Evolutionary conservation across 1,284 basidiomycete species (phyloP).

Genomic region (Tilletiopsis washingtonensis): DNA sequence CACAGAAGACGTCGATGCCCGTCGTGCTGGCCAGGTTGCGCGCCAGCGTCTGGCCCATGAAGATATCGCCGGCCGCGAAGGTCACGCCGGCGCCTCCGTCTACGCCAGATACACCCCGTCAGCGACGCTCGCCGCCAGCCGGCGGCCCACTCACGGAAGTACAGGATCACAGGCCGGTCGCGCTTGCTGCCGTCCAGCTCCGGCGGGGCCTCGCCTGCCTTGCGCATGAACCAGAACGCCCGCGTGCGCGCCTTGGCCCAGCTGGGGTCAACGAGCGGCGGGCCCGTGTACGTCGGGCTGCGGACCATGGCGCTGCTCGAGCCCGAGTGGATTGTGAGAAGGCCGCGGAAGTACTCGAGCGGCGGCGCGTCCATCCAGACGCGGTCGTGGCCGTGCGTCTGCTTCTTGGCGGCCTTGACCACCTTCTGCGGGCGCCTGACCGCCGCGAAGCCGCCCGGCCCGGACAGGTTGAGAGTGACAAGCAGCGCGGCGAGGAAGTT

Average conservation of each 20-base stretch:
- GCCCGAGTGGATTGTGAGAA: conserved; percentile 30
- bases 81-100: conserved; percentile 43
- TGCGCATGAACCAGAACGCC: conserved; percentile 40
- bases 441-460: conserved; percentile 34
- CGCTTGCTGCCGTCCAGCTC: conserved; percentile 5
- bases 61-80: conserved; percentile 38
- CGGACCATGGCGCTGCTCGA: conserved; percentile 9
- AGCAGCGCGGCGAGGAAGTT: conserved; percentile 24
- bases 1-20: conserved; percentile 36
- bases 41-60: conserved; percentile 38
- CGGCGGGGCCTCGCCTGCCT: conserved; percentile 8
- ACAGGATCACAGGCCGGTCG: conserved; percentile 30
- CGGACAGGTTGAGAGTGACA: conserved; percentile 24
- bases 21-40: conserved; percentile 22
- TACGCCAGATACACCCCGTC: no score
- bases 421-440: no score
- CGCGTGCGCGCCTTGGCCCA: conserved; percentile 37
- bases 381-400: conserved; percentile 22
- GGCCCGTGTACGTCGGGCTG: conserved; percentile 24
- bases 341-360: conserved; percentile 31
- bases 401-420: conserved; percentile 17
- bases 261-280: conserved; percentile 34
- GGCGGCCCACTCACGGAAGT: conserved; percentile 24
- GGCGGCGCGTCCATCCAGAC: conserved; percentile 41
- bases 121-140: no score